Evolutionary conservation across 164 flowering plant genomes (phyloP).

Genomic region (Malania oleifera): DNA sequence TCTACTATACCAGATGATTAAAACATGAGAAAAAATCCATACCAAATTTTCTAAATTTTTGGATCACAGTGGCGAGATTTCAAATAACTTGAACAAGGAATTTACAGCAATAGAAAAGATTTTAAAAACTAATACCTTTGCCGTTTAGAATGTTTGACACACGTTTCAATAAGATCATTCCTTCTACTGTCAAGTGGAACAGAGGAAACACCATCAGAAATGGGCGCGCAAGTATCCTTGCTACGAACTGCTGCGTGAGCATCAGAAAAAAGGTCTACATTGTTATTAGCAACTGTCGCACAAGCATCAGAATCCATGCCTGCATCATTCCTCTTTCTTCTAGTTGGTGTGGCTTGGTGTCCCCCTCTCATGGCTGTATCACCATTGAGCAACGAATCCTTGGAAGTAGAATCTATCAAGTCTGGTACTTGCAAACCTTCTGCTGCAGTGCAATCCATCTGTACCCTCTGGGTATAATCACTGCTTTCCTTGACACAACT

Average conservation of each 20-base stretch:
- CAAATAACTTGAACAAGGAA: too few relatives aligned
- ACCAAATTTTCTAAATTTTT: too few relatives aligned
- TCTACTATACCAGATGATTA: background rate
- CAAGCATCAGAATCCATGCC: conserved; percentile 25
- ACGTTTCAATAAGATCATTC: conserved; percentile 9
- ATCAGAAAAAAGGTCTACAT: conserved; percentile 21
- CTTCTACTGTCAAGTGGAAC: conserved; percentile 16
- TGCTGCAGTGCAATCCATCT: conserved; percentile 9
- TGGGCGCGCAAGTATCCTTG: conserved; percentile 16
- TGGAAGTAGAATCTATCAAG: conserved; percentile 10
- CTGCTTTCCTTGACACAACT: too few relatives aligned
- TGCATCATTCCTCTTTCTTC: conserved; percentile 17
- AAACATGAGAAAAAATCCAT: too few relatives aligned
- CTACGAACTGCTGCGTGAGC: conserved; percentile 15
- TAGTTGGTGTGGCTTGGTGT: conserved; percentile 4
- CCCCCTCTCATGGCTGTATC: conserved; percentile 6
- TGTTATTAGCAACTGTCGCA: conserved; percentile 9
- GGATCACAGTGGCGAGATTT: too few relatives aligned
- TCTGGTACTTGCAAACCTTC: conserved; percentile 14
- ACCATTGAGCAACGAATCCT: conserved; percentile 11
- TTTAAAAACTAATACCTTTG: conserved; percentile 27
- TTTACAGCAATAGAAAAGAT: too few relatives aligned
- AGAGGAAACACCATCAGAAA: conserved; percentile 12
- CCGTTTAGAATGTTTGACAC: conserved; percentile 24
- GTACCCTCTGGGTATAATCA: conserved; percentile 12